A percentile compares a stretch with the other conserved stretches of the same genome.
These are phyloP conservation scores for Bauhinia variegata DNA, from an alignment of 306 rosid genomes.

Conservation along the genomic window DNA sequence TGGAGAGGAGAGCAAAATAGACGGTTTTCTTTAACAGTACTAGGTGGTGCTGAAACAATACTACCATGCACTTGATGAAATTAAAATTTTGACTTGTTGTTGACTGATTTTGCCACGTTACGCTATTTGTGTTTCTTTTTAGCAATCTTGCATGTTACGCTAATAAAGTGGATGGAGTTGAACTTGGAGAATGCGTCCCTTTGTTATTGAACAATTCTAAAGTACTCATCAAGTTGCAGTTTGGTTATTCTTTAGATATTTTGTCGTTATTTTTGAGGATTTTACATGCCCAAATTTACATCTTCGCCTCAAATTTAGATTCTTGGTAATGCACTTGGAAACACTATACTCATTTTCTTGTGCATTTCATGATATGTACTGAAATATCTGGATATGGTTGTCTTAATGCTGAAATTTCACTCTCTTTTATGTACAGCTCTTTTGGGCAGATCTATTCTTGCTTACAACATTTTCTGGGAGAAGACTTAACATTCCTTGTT, in stretches of 20 bases:
- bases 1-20: neutral
- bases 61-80: slow-evolving; percentile 5
- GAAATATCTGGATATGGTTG: slow-evolving; percentile 29
- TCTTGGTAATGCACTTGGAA: slow-evolving; percentile 26
- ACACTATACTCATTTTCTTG: slow-evolving; percentile 6
- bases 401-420: slow-evolving; percentile 27
- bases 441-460: slow-evolving; percentile 38
- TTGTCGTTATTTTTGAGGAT: neutral
- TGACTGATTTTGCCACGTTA: too few species aligned
- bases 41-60: slow-evolving; percentile 4
- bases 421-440: slow-evolving; percentile 28
- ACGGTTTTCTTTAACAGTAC: slow-evolving; percentile 10
- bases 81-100: slow-evolving; percentile 5
- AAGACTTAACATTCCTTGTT: slow-evolving; percentile 29
- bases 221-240: neutral
- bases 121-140: neutral
- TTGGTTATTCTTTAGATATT: neutral
- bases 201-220: slow-evolving; percentile 1
- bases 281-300: slow-evolving; percentile 1
- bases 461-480: slow-evolving; percentile 20
- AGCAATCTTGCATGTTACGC: slow-evolving; percentile 8
- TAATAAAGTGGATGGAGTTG: neutral
- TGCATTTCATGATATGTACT: slow-evolving; percentile 15
- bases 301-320: neutral
- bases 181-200: slow-evolving; percentile 10